Conservation (phyloP, 2,329 filamentous ascomycete genomes). For the Ascosphaera apis region DNA sequence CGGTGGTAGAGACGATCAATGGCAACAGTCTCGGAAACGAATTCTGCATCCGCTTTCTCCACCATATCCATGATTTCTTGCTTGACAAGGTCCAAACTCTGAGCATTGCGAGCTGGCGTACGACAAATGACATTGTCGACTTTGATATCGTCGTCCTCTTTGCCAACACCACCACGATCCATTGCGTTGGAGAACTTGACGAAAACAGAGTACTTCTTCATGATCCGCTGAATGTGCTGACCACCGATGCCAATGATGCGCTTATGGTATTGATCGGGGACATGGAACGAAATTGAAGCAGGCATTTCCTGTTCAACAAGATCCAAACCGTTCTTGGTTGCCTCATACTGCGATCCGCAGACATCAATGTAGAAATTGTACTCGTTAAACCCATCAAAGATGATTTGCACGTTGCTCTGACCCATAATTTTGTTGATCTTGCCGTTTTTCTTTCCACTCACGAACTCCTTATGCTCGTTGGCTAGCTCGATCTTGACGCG, state of each 20-base stretch:
- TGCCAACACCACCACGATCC: slow-evolving; percentile 81
- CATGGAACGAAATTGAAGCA: slow-evolving; percentile 95
- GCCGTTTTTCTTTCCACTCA: slow-evolving; percentile 98
- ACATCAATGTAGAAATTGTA: slow-evolving; percentile 99
- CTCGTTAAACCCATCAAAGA: slow-evolving; percentile 97
- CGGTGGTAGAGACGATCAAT: slow-evolving; percentile 92
- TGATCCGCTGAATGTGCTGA: slow-evolving; percentile 96
- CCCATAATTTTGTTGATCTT: slow-evolving; percentile 99
- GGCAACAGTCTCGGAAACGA: slow-evolving; percentile 78
- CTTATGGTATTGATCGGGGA: slow-evolving; percentile 97
- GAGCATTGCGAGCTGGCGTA: slow-evolving; percentile 86
- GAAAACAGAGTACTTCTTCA: slow-evolving; percentile 99
- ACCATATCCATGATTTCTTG: slow-evolving; percentile 99
- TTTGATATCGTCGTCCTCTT: slow-evolving; percentile 94
- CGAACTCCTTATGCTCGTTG: slow-evolving; percentile 98
- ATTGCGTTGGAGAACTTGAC: slow-evolving; percentile 99
- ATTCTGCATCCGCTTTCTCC: slow-evolving; percentile 92
- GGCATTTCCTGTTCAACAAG: slow-evolving; percentile 98
- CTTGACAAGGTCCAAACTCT: slow-evolving; percentile 91
- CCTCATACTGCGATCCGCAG: slow-evolving; percentile 74
- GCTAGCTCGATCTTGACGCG: slow-evolving; percentile 96
- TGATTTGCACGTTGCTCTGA: slow-evolving; percentile 96
- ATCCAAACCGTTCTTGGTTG: slow-evolving; percentile 75
- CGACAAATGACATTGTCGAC: slow-evolving; percentile 98
- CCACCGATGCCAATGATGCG: slow-evolving; percentile 97